Percentiles rank a stretch among this genome's conserved stretches.
Conservation (phyloP, 495 filamentous ascomycete genomes). For the Talaromyces trachyspermus region DNA sequence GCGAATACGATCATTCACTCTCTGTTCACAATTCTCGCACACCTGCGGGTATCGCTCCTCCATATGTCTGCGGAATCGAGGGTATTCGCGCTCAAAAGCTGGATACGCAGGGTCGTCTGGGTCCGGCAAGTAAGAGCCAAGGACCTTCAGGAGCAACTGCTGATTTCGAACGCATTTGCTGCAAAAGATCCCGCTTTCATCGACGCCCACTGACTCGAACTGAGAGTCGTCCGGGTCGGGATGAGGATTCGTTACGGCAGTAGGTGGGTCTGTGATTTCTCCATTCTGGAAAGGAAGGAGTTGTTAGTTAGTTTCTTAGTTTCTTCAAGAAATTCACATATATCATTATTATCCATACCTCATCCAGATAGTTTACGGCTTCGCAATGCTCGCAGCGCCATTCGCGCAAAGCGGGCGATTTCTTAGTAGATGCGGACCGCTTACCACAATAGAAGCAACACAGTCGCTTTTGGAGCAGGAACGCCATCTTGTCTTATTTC, state of each 20-base stretch:
- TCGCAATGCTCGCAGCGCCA: conserved; percentile 71
- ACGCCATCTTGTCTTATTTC: conserved; percentile 36
- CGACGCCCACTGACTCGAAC: conserved; percentile 27
- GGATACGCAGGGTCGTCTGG: conserved; percentile 57
- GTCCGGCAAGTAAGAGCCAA: conserved; percentile 66
- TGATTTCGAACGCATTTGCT: conserved; percentile 74
- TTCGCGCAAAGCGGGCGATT: conserved; percentile 43
- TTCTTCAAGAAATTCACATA: too few relatives aligned
- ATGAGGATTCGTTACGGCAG: conserved; percentile 35
- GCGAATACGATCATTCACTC: conserved; percentile 55
- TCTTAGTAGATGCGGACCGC: conserved; percentile 48
- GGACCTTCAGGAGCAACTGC: conserved; percentile 55
- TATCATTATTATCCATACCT: conserved; percentile 28
- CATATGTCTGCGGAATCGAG: conserved; percentile 52
- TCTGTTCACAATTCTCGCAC: conserved; percentile 66
- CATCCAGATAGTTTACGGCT: conserved; percentile 74
- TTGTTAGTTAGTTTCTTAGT: too few relatives aligned
- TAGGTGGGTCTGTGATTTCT: conserved; percentile 81
- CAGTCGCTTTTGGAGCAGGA: conserved; percentile 42
- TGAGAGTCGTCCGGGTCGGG: conserved; percentile 19
- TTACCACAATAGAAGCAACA: conserved; percentile 72
- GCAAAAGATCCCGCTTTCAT: conserved; percentile 62
- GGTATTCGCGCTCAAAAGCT: conserved; percentile 49
- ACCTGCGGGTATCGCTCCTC: conserved; percentile 79
- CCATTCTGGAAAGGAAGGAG: conserved; percentile 51